Percentiles rank a stretch among this genome's conserved stretches.
These are phyloP conservation scores for Dicorynia guianensis DNA, from an alignment of 306 rosid genomes.

Conservation along the genomic window DNA sequence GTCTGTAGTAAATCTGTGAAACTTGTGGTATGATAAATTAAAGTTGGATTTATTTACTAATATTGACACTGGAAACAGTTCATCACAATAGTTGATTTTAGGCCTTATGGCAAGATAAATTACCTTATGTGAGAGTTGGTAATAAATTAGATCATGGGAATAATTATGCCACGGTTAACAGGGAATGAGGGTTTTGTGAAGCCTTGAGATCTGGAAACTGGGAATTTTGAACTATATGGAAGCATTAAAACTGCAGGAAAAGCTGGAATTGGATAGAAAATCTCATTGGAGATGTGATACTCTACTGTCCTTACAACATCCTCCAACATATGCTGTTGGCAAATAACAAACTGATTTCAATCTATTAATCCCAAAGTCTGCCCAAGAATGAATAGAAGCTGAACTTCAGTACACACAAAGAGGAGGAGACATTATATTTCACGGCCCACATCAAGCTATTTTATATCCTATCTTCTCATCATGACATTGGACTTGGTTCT, in stretches of 20 bases:
- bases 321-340: conserved; percentile 87
- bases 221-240: conserved; percentile 55
- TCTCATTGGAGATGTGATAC: conserved; percentile 59
- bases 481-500: conserved; percentile 74
- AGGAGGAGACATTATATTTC: conserved; percentile 93
- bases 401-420: conserved; percentile 76
- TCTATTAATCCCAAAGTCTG: conserved; percentile 68
- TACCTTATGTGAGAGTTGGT: conserved; percentile 3
- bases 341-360: conserved; percentile 81
- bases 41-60: conserved; percentile 1
- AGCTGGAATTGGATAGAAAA: conserved; percentile 62
- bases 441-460: conserved; percentile 90
- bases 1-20: background rate
- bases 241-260: conserved; percentile 65
- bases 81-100: background rate
- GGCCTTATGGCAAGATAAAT: background rate
- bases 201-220: conserved; percentile 74
- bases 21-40: background rate
- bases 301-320: conserved; percentile 79
- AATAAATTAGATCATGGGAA: conserved; percentile 11
- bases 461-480: conserved; percentile 81
- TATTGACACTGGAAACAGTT: background rate
- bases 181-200: conserved; percentile 55
- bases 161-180: conserved; percentile 33
- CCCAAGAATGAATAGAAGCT: conserved; percentile 73